Evolutionary conservation across 2,329 filamentous ascomycete genomes (phyloP).

Genomic region (Aspergillus sp.): DNA sequence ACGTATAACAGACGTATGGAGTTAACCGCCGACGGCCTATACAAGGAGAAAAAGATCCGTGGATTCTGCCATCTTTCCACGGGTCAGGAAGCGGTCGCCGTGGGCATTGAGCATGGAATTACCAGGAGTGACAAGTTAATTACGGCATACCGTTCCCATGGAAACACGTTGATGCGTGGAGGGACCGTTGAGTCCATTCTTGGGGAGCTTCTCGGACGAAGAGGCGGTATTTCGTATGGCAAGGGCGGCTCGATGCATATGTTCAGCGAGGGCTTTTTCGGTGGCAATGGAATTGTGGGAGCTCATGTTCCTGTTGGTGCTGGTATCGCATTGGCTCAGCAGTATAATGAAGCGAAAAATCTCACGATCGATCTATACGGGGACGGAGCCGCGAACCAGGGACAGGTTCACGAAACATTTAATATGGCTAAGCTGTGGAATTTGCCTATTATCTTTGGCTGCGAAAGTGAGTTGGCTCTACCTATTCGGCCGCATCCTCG

Average conservation of each 20-base stretch:
- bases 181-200: slow-evolving; percentile 84
- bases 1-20: slow-evolving; percentile 76
- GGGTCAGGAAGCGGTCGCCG: slow-evolving; percentile 92
- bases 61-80: slow-evolving; percentile 98
- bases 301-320: slow-evolving; percentile 95
- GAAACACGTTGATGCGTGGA: slow-evolving; percentile 92
- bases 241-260: slow-evolving; percentile 99
- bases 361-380: slow-evolving; percentile 86
- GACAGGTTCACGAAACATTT: slow-evolving; percentile 97
- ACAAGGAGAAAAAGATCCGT: slow-evolving; percentile 99
- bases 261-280: slow-evolving; percentile 95
- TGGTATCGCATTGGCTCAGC: slow-evolving; percentile 90
- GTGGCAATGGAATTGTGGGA: slow-evolving; percentile 96
- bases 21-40: slow-evolving; percentile 91
- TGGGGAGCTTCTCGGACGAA: slow-evolving; percentile 86
- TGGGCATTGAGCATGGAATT: slow-evolving; percentile 92
- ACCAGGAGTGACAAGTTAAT: slow-evolving; percentile 87
- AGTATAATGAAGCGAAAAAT: slow-evolving; percentile 82
- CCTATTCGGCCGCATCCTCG: neutral
- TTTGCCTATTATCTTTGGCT: slow-evolving; percentile 87
- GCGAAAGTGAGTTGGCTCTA: slow-evolving; percentile 78
- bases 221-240: slow-evolving; percentile 92
- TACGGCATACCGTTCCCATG: slow-evolving; percentile 96
- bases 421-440: slow-evolving; percentile 99
- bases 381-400: slow-evolving; percentile 96